Conservation (phyloP, 2,329 filamentous ascomycete species). For the Pseudocercospora fijiensis region DNA sequence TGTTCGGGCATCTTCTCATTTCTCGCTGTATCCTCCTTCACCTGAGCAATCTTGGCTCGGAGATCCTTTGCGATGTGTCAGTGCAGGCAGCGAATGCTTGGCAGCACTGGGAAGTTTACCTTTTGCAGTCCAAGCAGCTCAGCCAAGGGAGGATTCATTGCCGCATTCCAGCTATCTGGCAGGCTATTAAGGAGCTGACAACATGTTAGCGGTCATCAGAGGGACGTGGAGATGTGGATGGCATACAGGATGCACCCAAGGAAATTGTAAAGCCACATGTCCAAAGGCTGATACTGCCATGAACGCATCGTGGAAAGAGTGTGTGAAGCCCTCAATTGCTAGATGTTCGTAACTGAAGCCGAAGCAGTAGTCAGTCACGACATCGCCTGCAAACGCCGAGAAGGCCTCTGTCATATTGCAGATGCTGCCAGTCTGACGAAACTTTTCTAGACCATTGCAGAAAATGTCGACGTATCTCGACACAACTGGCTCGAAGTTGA, state of each 20-base stretch:
- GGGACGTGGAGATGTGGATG: too few relatives aligned
- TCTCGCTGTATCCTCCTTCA: constrained; percentile 5
- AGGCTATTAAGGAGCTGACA: constrained; percentile 18
- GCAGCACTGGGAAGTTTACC: not conserved
- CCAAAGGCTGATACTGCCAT: constrained; percentile 22
- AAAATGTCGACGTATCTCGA: constrained; percentile 19
- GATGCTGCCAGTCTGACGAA: constrained; percentile 17
- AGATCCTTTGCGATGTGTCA: constrained; percentile 10
- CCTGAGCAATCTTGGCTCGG: constrained; percentile 14
- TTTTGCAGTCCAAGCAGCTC: constrained; percentile 19
- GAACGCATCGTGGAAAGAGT: constrained; percentile 25
- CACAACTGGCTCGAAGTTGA: constrained; percentile 22
- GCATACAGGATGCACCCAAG: constrained; percentile 19
- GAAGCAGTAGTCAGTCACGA: constrained; percentile 26
- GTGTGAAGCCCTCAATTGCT: constrained; percentile 19
- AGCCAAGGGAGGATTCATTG: constrained; percentile 21
- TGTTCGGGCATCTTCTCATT: constrained; percentile 21
- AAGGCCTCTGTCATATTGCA: constrained; percentile 23
- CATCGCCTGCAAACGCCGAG: constrained; percentile 22
- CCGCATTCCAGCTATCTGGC: constrained; percentile 22
- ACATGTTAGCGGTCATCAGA: not conserved
- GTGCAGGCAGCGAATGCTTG: not conserved
- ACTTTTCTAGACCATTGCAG: constrained; percentile 18
- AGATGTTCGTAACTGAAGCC: constrained; percentile 25
- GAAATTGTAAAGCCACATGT: constrained; percentile 23